Conservation (phyloP, 2,329 filamentous ascomycete genomes). For the Xylaria sp. region DNA sequence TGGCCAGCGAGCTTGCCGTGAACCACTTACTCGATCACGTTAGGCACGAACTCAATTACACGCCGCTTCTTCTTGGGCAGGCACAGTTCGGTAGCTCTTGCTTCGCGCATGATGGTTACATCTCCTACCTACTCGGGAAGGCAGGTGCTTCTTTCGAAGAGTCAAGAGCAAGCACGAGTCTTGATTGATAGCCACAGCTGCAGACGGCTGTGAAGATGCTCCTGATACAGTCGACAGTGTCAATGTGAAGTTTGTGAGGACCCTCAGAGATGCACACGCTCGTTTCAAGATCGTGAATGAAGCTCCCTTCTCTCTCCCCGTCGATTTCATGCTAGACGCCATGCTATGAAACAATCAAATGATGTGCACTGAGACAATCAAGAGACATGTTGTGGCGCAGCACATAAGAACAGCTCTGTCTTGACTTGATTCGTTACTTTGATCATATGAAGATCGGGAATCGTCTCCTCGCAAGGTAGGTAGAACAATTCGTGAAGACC, state of each 20-base stretch:
- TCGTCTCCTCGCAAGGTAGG: background rate
- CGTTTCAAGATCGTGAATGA: slow-evolving; percentile 3
- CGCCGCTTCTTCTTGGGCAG: no score
- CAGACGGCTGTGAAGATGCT: background rate
- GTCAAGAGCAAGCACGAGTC: background rate
- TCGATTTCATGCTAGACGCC: slow-evolving; percentile 2
- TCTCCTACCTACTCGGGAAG: no score
- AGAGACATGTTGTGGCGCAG: background rate
- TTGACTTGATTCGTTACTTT: background rate
- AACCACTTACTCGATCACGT: background rate
- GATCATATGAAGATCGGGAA: background rate
- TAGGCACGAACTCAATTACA: background rate
- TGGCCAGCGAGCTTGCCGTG: background rate
- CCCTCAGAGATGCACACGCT: background rate
- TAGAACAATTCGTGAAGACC: background rate
- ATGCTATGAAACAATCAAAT: slow-evolving; percentile 15
- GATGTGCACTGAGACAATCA: slow-evolving; percentile 11
- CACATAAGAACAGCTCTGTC: background rate
- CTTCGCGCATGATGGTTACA: no score
- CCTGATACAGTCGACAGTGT: background rate
- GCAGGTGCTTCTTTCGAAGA: no score
- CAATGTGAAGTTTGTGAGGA: background rate
- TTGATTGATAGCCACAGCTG: background rate
- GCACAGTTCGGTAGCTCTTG: no score
- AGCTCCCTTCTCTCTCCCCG: background rate